Percentiles rank a stretch among this genome's conserved stretches.
Conservation (phyloP, 192 early-diverging fungal genomes). For the Phlyctochytrium bullatum region DNA sequence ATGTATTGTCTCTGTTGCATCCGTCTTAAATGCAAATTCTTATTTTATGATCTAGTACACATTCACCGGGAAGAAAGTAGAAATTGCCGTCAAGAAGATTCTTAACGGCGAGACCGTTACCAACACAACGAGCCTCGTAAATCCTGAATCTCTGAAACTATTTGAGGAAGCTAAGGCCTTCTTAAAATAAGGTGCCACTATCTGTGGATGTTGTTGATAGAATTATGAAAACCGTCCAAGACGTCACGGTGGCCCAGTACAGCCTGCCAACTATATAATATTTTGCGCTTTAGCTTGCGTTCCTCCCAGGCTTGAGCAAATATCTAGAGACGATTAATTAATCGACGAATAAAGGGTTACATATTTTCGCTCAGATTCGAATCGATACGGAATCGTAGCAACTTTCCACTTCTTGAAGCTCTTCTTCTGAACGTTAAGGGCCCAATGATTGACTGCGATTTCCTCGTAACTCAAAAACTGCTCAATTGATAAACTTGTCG, state of each 20-base stretch:
- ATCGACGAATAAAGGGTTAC: no score
- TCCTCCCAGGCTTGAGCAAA: not conserved
- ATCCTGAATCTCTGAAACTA: slow-evolving; percentile 83
- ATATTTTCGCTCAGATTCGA: no score
- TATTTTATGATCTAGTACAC: slow-evolving; percentile 64
- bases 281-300: not conserved
- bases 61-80: slow-evolving; percentile 95
- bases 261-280: not conserved
- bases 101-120: slow-evolving; percentile 75
- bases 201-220: no score
- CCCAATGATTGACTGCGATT: not conserved
- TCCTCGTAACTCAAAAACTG: not conserved
- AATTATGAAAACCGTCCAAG: no score
- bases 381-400: no score
- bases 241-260: no score
- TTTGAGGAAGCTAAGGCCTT: slow-evolving; percentile 35
- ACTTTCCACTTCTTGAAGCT: no score
- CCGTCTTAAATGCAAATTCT: no score
- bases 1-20: not conserved
- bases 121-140: slow-evolving; percentile 78
- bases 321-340: not conserved
- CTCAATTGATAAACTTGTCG: not conserved
- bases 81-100: slow-evolving; percentile 91
- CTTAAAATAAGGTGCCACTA: no score
- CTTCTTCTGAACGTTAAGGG: not conserved